These are phyloP conservation scores for Mycena sanguinolenta DNA, from an alignment of 768 basidiomycete species.

Conservation along the genomic window DNA sequence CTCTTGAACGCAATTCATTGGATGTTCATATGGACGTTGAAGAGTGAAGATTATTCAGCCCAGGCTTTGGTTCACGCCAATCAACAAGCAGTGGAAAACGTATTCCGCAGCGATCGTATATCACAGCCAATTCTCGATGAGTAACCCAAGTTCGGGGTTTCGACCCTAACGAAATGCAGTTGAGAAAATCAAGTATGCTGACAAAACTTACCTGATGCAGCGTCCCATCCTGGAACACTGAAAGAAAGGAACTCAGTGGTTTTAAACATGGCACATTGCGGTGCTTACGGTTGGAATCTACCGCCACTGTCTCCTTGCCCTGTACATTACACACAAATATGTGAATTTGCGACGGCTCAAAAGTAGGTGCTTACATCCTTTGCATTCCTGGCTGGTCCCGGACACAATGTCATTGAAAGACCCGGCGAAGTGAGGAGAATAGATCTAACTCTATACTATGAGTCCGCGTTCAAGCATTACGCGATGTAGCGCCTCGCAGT, in stretches of 20 bases:
- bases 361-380: conserved; percentile 46
- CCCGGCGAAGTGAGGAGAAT: conserved; percentile 47
- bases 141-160: conserved; percentile 58
- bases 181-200: neutral
- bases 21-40: too few species aligned
- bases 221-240: conserved; percentile 58
- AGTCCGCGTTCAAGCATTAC: neutral
- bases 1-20: too few species aligned
- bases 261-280: neutral
- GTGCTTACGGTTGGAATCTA: conserved; percentile 51
- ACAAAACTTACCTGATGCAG: conserved; percentile 52
- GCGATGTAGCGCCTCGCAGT: conserved; percentile 41
- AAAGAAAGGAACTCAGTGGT: conserved; percentile 22
- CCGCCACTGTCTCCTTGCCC: conserved; percentile 50
- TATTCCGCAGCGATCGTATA: too few species aligned
- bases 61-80: too few species aligned
- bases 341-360: neutral
- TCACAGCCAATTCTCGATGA: conserved; percentile 55
- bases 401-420: conserved; percentile 59
- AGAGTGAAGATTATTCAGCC: too few species aligned
- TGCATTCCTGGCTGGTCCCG: conserved; percentile 62
- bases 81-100: too few species aligned
- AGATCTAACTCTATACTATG: conserved; percentile 37
- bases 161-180: conserved; percentile 46
- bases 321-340: conserved; percentile 21